Evolutionary conservation across 306 rosid genomes (phyloP), one percentile per base, ranked within the genome.

Genomic region (Dryas alaskensis): DNA sequence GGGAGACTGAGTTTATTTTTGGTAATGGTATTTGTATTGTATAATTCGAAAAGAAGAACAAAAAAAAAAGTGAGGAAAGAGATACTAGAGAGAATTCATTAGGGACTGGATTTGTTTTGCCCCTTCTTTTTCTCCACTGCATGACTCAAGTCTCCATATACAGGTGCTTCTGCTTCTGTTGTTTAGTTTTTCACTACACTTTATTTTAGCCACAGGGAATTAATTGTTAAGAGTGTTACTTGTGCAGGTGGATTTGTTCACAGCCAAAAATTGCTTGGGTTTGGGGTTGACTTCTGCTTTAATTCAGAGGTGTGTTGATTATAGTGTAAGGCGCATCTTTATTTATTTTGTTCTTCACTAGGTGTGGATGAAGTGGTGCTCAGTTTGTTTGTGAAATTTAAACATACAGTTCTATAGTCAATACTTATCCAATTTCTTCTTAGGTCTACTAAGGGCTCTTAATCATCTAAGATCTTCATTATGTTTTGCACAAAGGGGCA

Each of bases 261-360:
- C 62, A 70, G 80, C 74, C 76, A 82, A 78, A 82, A 78, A 76
- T 81, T 62, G 92, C 80, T 78, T 86, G 88, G 86, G 80, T 76
- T 77, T 89, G 91, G 89, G 83, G 84, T 86, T 82, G 73, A 77
- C 83, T 83, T 80, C 83, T 81, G 90, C 83, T 86, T 90, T 80
- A 61, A 82, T 87, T 86, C 78, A 78, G 90, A 93, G 94, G 87
- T 86, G 91, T 93, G 93, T 86, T 85, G 97, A 87, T 83, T 81
- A 75, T 79, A 84, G 70, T 88, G 84, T 82, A 81, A 83, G 84
- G 83, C 85, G 83, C 85, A 81, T 71, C 77, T 61, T 70, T 72
- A 12, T 44, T 76, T 87, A 80, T 77, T 84, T 83, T 80, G 86
- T 84, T 86, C 84, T 79, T 83, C 83, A 80, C 65, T 89, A 60